Base-by-base conservation (phyloP, 108 stramenopile species). In the Hondaea fermentalgiana region DNA sequence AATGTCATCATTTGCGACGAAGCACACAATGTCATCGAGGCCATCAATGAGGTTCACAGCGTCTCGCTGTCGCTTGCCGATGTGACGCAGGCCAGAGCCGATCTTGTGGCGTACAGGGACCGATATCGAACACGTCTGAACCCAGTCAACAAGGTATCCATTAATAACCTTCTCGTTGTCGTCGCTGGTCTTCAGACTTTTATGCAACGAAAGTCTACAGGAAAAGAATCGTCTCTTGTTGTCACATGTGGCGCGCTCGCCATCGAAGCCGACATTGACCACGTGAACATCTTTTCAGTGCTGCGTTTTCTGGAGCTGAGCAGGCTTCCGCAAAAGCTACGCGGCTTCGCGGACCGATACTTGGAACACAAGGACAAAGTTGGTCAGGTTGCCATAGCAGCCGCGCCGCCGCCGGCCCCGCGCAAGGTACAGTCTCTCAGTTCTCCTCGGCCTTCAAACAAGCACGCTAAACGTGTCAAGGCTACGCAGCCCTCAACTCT, bases 1-100 rank as follows among this genome's bases (percentile, higher is more conserved):
- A 93, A 92, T 12, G 91, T 99, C 12, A 95, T 99, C 8, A 90
- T 99, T 21, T 89, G 98, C 57, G 99, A 99, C 89, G 99, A 99
- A 91, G 99, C 98, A 5, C 99, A 99, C 90, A 99, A 99, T 91
- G 51, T 99, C 35, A 96, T 97, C 12, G 97, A 97, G 88, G 95
- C 97, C 23, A 72, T 97, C 55, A 94, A 88, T 60, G 55, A 76
- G 14, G 87, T 91, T 43, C 90, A 93, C 90, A 90, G 90, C 58
- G 90, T 57, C 43, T 43, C 43, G 51, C 45, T 94, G 5, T 49
- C 60, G 19, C 51, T 91, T 17, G 44, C 53, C 2, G 59, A 89
- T 72, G 55, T 94, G 89, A 45, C 43, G 19, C 53, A 51, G 5
- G 90, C 89, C 5, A 19, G 43, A 4, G 42, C 12, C 28, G 51